Percentiles rank a stretch among this genome's conserved stretches.
Conservation (phyloP, 331 rosid genomes). For the Ulmus americana region DNA sequence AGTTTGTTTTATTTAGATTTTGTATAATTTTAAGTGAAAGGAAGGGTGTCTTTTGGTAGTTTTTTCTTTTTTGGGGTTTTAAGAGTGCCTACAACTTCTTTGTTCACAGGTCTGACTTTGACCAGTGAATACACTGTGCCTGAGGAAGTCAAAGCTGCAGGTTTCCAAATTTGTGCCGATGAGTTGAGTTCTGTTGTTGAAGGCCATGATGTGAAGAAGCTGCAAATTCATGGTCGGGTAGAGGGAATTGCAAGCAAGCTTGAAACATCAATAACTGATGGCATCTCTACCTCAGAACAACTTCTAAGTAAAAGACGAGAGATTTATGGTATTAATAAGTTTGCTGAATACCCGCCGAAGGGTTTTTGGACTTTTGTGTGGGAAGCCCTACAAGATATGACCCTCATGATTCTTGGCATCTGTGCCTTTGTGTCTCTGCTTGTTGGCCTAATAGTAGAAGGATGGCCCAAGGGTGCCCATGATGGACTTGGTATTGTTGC, state of each 20-base stretch:
- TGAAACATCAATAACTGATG: conserved; percentile 42
- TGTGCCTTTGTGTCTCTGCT: conserved; percentile 78
- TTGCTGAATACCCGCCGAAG: conserved; percentile 64
- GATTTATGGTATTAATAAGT: conserved; percentile 73
- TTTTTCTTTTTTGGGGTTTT: background rate
- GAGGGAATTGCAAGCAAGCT: conserved; percentile 62
- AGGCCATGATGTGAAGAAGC: conserved; percentile 81
- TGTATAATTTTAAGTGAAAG: background rate
- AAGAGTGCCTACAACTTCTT: conserved; percentile 15
- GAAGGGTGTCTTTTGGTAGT: background rate
- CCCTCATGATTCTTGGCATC: conserved; percentile 81
- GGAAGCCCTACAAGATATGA: conserved; percentile 98
- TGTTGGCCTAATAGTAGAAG: conserved; percentile 78
- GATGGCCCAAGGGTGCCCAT: conserved; percentile 98
- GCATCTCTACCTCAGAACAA: conserved; percentile 64
- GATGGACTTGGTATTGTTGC: conserved; percentile 99
- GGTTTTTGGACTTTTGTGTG: conserved; percentile 80
- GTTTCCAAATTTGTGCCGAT: conserved; percentile 79
- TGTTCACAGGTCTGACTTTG: conserved; percentile 55
- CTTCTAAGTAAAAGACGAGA: conserved; percentile 56
- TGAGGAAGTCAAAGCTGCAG: conserved; percentile 75
- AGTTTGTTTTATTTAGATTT: background rate
- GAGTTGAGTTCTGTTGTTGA: conserved; percentile 76
- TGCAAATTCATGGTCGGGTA: conserved; percentile 61
- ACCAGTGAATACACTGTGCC: conserved; percentile 66